phyloP scores from a whole-genome alignment of 805 yeast species.

The Maudiozyma serrabonitensis region DNA sequence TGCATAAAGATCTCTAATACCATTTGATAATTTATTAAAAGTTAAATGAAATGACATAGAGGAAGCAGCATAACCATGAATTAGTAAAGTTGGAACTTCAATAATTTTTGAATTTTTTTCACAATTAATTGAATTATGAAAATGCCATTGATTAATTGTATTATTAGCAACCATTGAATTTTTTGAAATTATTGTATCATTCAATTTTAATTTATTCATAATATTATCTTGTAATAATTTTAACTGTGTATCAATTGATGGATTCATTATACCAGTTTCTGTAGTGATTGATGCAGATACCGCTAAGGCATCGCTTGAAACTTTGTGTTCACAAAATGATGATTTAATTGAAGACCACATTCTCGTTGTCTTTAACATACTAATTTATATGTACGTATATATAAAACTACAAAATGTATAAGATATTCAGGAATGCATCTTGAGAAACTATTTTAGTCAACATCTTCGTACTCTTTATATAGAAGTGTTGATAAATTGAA shows the following conservation, averaged over 20 bases:
- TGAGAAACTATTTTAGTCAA: no score
- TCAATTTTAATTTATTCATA: conserved; percentile 10
- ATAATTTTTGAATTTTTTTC: conserved; percentile 5
- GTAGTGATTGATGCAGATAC: no score
- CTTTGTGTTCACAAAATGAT: background rate
- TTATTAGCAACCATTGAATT: conserved; percentile 9
- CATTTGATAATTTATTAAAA: conserved; percentile 39
- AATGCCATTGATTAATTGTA: conserved; percentile 27
- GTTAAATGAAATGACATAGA: conserved; percentile 73
- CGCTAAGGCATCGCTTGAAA: background rate
- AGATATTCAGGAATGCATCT: no score
- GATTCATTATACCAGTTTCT: background rate
- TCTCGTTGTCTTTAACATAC: background rate
- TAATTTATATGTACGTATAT: background rate
- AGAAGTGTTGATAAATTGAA: no score
- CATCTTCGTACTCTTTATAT: no score
- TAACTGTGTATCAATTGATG: conserved; percentile 4
- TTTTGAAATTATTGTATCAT: conserved; percentile 8
- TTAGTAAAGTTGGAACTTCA: conserved; percentile 38
- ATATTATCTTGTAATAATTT: conserved; percentile 17
- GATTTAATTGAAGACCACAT: background rate
- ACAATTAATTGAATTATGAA: conserved; percentile 19
- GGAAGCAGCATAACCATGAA: conserved; percentile 94
- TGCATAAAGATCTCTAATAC: conserved; percentile 52
- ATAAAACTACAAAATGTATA: no score